These are phyloP conservation scores for Penicillium robsamsonii DNA, from an alignment of 495 filamentous ascomycete species.

Conservation along the genomic window DNA sequence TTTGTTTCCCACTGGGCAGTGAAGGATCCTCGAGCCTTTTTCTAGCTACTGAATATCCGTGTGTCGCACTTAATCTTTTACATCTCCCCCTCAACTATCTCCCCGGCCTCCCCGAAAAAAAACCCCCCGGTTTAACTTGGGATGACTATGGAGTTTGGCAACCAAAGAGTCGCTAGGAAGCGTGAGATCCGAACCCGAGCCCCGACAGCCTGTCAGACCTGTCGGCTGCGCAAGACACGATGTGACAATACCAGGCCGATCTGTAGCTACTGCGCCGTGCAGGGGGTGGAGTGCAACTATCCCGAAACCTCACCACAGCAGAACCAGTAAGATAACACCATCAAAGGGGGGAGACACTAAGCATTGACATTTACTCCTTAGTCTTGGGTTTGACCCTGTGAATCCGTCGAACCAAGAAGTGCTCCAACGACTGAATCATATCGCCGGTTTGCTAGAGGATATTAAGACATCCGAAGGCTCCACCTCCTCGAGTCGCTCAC, in stretches of 20 bases:
- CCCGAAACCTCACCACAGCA: constrained; percentile 25
- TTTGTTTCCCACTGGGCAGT: constrained; percentile 15
- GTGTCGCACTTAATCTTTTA: constrained; percentile 16
- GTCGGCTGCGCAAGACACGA: constrained; percentile 31
- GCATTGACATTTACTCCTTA: constrained; percentile 5
- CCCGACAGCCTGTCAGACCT: constrained; percentile 31
- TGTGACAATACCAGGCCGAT: constrained; percentile 29
- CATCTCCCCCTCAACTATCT: constrained; percentile 5
- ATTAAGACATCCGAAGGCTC: constrained; percentile 22
- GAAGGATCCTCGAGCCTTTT: constrained; percentile 4
- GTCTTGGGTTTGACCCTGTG: constrained; percentile 17
- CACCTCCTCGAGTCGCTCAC: constrained; percentile 18
- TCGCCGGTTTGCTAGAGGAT: constrained; percentile 26
- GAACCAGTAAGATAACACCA: constrained; percentile 22
- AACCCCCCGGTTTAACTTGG: constrained; percentile 14
- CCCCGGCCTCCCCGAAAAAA: constrained; percentile 20
- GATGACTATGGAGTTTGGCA: constrained; percentile 19
- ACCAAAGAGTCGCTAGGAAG: constrained; percentile 19
- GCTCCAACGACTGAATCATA: constrained; percentile 23
- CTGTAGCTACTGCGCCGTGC: constrained; percentile 30
- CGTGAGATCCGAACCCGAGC: constrained; percentile 31
- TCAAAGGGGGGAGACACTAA: neutral
- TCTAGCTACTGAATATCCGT: constrained; percentile 18
- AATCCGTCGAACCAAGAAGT: constrained; percentile 24
- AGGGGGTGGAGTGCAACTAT: constrained; percentile 29